Base-by-base conservation (phyloP, 2,329 filamentous ascomycete genomes). In the Mycocentrospora acerina region DNA sequence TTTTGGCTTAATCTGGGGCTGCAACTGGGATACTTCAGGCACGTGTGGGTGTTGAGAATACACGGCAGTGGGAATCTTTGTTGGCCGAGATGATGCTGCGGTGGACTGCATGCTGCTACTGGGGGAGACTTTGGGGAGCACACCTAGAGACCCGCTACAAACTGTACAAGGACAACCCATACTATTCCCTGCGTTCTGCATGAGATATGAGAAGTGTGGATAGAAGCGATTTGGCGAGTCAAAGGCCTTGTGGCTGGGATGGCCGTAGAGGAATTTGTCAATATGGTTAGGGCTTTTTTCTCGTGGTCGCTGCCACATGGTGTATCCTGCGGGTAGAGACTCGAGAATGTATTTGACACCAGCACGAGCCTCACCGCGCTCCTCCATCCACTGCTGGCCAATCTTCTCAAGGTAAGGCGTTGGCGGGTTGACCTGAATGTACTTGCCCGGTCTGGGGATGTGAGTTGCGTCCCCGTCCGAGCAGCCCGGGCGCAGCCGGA, bases 221-320 rank as follows among this genome's bases (percentile, higher is more conserved):
- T 72, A 78, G 48, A 81, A 81, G 4, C 73, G 64, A 14, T 71
- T 70, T 0, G 74, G 70, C 0, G 80, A 83, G 30, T 79, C 72
- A 39, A 77, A 83, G 12, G 60, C 64, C 32, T 66, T 64, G 7
- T 72, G 71, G 7, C 62, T 60, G 0, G 77, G 78, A 55, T 83
- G 79, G 0, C 81, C 81, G 38, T 71, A 82, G 0, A 83, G 62
- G 38, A 77, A 81, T 33, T 73, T 71, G 55, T 82, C 80, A 7
- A 72, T 52, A 57, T 78, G 59, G 27, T 40, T 32, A 39, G 67
- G 27, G 0, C 69, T 61, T 3, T 52, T 67, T 2, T 53, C 53
- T n/a, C 79, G 70, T 1, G 71, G 63, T 17, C 73, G 70, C 32
- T 79, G 71, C 51, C 73, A 77, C 0, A 81, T 53, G 0, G 61